phyloP scores from a whole-genome alignment of 2,329 filamentous ascomycete species.

The Cordyceps farinosa region DNA sequence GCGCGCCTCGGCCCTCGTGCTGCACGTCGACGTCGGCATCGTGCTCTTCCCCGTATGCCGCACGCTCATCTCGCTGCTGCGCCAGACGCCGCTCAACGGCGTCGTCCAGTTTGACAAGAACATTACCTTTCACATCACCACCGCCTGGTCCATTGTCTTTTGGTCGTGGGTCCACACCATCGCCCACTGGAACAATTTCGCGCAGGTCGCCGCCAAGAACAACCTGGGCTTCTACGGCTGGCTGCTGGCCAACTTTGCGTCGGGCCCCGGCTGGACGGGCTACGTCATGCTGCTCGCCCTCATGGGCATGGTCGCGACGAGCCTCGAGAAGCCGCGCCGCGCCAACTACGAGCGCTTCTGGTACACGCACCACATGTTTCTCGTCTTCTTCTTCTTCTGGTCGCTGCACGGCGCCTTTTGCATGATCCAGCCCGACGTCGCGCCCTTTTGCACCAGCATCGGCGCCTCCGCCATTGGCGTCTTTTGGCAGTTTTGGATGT shows the following conservation, averaged over 20 bases:
- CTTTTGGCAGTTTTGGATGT: slow-evolving; percentile 90
- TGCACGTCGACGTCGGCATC: slow-evolving; percentile 78
- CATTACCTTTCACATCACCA: slow-evolving; percentile 81
- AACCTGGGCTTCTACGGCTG: slow-evolving; percentile 75
- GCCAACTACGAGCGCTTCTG: slow-evolving; percentile 88
- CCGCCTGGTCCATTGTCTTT: slow-evolving; percentile 84
- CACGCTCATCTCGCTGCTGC: slow-evolving; percentile 75
- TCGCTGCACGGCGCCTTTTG: slow-evolving; percentile 85
- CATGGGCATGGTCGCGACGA: slow-evolving; percentile 75
- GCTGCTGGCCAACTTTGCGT: slow-evolving; percentile 71
- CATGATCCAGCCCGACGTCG: slow-evolving; percentile 83
- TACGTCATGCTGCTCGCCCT: slow-evolving; percentile 79
- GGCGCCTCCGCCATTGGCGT: slow-evolving; percentile 65
- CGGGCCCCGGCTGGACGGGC: slow-evolving; percentile 80
- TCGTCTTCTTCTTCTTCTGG: slow-evolving; percentile 88
- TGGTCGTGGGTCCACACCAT: slow-evolving; percentile 85
- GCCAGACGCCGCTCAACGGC: slow-evolving; percentile 78
- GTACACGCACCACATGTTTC: slow-evolving; percentile 86
- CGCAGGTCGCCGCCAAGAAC: slow-evolving; percentile 69
- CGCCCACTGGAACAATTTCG: slow-evolving; percentile 85
- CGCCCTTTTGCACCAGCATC: slow-evolving; percentile 71
- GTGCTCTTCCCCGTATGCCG: slow-evolving; percentile 79
- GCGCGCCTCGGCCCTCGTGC: slow-evolving; percentile 67
- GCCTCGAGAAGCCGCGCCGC: slow-evolving; percentile 71
- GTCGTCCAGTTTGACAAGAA: slow-evolving; percentile 89